Conservation (phyloP, 1,139 yeast species). For the Williopsis jadinii region DNA sequence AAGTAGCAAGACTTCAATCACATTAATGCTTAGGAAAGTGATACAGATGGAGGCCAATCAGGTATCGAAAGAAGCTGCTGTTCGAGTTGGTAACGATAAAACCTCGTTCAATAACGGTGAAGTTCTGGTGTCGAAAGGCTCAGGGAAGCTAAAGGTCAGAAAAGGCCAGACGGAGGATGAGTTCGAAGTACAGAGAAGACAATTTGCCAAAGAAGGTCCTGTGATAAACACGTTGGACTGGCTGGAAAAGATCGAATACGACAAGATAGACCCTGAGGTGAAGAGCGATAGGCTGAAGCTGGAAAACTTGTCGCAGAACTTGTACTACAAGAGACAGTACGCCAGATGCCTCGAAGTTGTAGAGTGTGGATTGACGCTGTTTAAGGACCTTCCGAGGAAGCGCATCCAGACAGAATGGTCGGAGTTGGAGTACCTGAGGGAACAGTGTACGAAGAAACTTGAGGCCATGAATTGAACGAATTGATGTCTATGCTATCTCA, state of each 20-base stretch:
- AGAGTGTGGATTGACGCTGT: conserved; percentile 25
- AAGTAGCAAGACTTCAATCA: too few species aligned
- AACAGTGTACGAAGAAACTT: conserved; percentile 27
- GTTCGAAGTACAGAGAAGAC: conserved; percentile 36
- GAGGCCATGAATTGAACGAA: neutral
- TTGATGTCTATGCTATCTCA: neutral
- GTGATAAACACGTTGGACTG: conserved; percentile 38
- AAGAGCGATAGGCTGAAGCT: conserved; percentile 26
- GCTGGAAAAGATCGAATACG: conserved; percentile 27
- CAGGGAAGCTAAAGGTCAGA: conserved; percentile 35
- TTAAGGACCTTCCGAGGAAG: conserved; percentile 26
- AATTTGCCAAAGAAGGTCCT: conserved; percentile 45
- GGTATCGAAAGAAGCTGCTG: too few species aligned
- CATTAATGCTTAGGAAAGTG: too few species aligned
- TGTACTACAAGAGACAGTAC: conserved; percentile 43
- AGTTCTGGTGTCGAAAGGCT: conserved; percentile 31
- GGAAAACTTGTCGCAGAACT: conserved; percentile 30
- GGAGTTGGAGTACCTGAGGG: conserved; percentile 38
- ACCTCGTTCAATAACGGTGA: conserved; percentile 20
- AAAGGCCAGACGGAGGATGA: conserved; percentile 57
- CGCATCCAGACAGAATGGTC: conserved; percentile 37
- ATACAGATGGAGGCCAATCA: too few species aligned
- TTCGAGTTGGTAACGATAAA: conserved; percentile 6
- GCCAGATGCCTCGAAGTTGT: conserved; percentile 37
- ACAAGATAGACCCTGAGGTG: conserved; percentile 15